These are phyloP conservation scores for Extremus antarcticus DNA, from an alignment of 495 filamentous ascomycete genomes.

Conservation along the genomic window DNA sequence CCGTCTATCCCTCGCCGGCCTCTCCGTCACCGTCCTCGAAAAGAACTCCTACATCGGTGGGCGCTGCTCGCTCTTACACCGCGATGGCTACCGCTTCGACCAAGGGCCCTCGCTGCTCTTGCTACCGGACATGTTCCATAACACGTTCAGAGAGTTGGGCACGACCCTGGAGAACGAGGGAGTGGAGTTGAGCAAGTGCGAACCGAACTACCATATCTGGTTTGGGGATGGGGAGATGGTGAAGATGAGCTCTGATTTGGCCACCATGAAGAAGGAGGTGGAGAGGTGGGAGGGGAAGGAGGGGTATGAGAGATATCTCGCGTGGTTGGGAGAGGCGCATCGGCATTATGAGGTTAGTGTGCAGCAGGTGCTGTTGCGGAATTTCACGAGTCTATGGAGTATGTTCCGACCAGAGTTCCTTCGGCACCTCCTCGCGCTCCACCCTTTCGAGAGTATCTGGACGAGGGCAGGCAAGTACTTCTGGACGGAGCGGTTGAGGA, in stretches of 20 bases:
- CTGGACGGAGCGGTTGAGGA: conserved; percentile 50
- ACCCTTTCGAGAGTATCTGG: conserved; percentile 57
- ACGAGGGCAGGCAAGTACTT: conserved; percentile 49
- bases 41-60: conserved; percentile 59
- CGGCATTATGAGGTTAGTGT: conserved; percentile 54
- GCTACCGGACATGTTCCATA: conserved; percentile 53
- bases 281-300: conserved; percentile 54
- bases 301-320: conserved; percentile 51
- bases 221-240: conserved; percentile 52
- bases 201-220: conserved; percentile 59
- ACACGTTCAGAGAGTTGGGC: conserved; percentile 52
- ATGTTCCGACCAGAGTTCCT: conserved; percentile 45
- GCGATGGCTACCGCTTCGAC: conserved; percentile 55
- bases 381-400: conserved; percentile 45
- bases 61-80: conserved; percentile 47
- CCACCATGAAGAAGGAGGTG: conserved; percentile 54
- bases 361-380: conserved; percentile 47
- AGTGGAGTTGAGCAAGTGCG: conserved; percentile 52
- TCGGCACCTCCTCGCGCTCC: conserved; percentile 40
- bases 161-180: conserved; percentile 49
- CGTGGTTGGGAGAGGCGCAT: conserved; percentile 51
- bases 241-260: conserved; percentile 47
- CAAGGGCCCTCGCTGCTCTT: conserved; percentile 61
- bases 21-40: conserved; percentile 55
- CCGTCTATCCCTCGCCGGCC: conserved; percentile 53